Base-by-base conservation (phyloP, 2,329 filamentous ascomycete species). In the Madurella fahalii region DNA sequence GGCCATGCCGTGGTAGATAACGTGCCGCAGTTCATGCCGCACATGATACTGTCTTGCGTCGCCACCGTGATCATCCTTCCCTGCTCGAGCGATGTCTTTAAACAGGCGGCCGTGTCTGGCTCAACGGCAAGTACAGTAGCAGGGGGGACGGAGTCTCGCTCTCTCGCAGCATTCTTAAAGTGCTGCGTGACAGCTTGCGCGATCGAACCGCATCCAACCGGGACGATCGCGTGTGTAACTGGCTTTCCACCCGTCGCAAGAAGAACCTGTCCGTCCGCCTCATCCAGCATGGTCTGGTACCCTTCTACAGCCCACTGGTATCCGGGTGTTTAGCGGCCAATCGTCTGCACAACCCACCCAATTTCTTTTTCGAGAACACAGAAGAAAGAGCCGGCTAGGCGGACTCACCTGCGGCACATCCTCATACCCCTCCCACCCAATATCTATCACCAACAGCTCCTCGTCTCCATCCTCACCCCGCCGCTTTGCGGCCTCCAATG, bases 151-250 rank as follows among this genome's bases (percentile, higher is more conserved):
- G 41, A 39, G 1, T 45, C 15, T 17, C 48, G 39, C 15, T 50
- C 51, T 2, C 54, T 40, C 9, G 9, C 11, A 1, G 37, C 25
- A 7, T 54, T 47, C 62, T 87, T 89, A 73, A 77, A 90, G 65
- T 88, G 82, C 32, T 75, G 72, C 0, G 80, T 77, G 0, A 89
- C 87, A 0, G 89, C 81, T 59, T 91, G 85, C 0, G 85, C 85
- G 54, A 90, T 78, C 5, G 83, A 87, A 0, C 89, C 89, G 0
- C 89, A 87, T 0, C 89, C 89, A 1, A 87, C 85, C 0, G 88
- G 85, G 0, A 80, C 78, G 13, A 93, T 68, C 31, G 84, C 76
- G 9, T 82, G 70, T 0, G 73, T 79, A 5, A 77, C 72, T 4
- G 69, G 58, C 4, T 64, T 59, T 0, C 72, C 61, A 1, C 64